Evolutionary conservation across 257 asterid species (phyloP).

Genomic region (Solanum tarijense): DNA sequence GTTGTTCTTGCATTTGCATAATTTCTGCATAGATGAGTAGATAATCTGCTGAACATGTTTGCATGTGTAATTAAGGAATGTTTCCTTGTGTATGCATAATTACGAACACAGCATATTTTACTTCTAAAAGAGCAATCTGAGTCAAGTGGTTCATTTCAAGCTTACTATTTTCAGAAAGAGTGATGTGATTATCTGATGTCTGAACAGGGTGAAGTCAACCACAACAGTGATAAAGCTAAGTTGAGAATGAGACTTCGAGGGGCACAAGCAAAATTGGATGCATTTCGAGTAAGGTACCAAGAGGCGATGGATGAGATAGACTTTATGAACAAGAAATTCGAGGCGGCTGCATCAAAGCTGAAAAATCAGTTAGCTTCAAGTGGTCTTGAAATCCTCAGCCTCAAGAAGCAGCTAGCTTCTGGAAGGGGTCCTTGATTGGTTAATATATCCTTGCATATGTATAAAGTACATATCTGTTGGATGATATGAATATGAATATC

Average conservation of each 20-base stretch:
- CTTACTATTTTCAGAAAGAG: not conserved
- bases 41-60: not conserved
- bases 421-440: slow-evolving; percentile 3
- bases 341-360: slow-evolving; percentile 40
- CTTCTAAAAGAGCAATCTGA: not conserved
- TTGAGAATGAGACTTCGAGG: slow-evolving; percentile 55
- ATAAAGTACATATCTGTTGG: not conserved
- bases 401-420: slow-evolving; percentile 45
- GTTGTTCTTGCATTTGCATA: not conserved
- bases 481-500: not conserved
- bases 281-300: slow-evolving; percentile 29
- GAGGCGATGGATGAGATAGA: slow-evolving; percentile 38
- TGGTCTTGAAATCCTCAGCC: slow-evolving; percentile 40
- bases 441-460: not conserved
- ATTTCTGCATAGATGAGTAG: not conserved
- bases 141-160: not conserved
- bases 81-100: not conserved
- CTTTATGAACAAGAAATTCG: slow-evolving; percentile 39
- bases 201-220: slow-evolving; percentile 32
- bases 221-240: slow-evolving; percentile 36
- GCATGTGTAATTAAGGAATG: not conserved
- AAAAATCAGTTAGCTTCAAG: slow-evolving; percentile 42
- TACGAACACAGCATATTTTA: not conserved
- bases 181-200: not conserved
- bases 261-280: slow-evolving; percentile 52